Base-by-base conservation (phyloP, 2,329 filamentous ascomycete genomes). In the Microthyrium microscopicum region DNA sequence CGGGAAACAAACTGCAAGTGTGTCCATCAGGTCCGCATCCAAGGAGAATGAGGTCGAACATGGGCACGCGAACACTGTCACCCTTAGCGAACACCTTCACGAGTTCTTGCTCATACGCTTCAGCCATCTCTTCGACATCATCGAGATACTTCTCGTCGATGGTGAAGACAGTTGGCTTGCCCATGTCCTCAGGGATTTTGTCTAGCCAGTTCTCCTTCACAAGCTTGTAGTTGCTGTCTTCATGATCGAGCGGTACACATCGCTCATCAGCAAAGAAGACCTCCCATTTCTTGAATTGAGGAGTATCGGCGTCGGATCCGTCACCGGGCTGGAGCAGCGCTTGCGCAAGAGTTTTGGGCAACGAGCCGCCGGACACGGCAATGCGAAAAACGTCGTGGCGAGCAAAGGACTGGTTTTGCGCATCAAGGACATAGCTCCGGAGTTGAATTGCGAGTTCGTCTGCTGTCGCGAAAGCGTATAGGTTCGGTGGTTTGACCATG, bases 241-340 rank as follows among this genome's bases (percentile, higher is more conserved):
- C 68, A 59, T 95, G 78, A 55, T 89, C 76, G 45, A 94, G 75
- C 16, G 89, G 80, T 34, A 95, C 89, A 46, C 82, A 82, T 50
- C 89, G 81, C 66, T 98, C 89, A 54, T 98, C 89, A 51, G 87
- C 87, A 57, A 94, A 95, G 68, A 95, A 98, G 51, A 98, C 82
- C 50, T 95, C 81, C 89, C 89, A 98, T 56, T 81, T 83, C 52
- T 68, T 64, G 58, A 91, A 93, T 47, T 78, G 65, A 44, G 85
- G 58, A 4, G 61, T 66, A 50, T 84, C 80, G 36, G 75, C 60
- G 22, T 51, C 44, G 31, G 19, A 18, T 5, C 58, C 62, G 39
- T 62, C 55, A 58, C 58, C 43, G 49, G 60, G 45, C 15, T 70
- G 51, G 18, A 95, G 71, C 8, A 95, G 72, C 7, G 84, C 84